Conservation (phyloP, 2,329 filamentous ascomycete genomes). For the Sarocladiaceae sp. region DNA sequence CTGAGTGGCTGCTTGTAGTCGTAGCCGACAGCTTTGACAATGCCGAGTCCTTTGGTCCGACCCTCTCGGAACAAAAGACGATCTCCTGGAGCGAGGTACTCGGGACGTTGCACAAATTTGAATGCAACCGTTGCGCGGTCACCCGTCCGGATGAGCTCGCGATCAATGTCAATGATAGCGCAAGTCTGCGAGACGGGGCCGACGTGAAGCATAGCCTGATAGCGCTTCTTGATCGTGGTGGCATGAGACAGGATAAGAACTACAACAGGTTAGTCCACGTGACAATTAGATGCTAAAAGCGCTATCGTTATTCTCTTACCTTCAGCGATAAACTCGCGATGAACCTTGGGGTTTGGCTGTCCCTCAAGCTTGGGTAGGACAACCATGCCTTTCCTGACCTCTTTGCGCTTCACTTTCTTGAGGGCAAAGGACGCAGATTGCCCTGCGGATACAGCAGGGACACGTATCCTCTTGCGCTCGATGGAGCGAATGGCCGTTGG, state of each 20-base stretch:
- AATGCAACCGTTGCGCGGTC: constrained; percentile 94
- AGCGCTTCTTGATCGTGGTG: constrained; percentile 94
- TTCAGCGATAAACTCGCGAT: constrained; percentile 74
- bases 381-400: constrained; percentile 97
- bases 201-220: constrained; percentile 97
- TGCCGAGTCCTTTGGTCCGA: constrained; percentile 89
- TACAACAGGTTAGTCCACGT: constrained; percentile 20
- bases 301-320: constrained; percentile 39
- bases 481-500: constrained; percentile 87
- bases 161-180: constrained; percentile 94
- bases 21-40: constrained; percentile 89
- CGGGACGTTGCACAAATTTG: constrained; percentile 87
- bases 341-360: constrained; percentile 64
- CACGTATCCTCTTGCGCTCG: constrained; percentile 86
- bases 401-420: constrained; percentile 80
- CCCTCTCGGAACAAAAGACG: constrained; percentile 91
- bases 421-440: constrained; percentile 92
- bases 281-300: constrained; percentile 7
- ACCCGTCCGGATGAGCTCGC: constrained; percentile 90
- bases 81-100: constrained; percentile 87
- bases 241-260: constrained; percentile 94
- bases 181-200: constrained; percentile 94
- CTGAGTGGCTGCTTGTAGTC: constrained; percentile 54
- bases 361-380: constrained; percentile 80
- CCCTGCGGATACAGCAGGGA: constrained; percentile 82